A percentile compares a stretch with the other conserved stretches of the same genome.
Conservation (phyloP, 331 rosid species). For the Acacia concinna region DNA sequence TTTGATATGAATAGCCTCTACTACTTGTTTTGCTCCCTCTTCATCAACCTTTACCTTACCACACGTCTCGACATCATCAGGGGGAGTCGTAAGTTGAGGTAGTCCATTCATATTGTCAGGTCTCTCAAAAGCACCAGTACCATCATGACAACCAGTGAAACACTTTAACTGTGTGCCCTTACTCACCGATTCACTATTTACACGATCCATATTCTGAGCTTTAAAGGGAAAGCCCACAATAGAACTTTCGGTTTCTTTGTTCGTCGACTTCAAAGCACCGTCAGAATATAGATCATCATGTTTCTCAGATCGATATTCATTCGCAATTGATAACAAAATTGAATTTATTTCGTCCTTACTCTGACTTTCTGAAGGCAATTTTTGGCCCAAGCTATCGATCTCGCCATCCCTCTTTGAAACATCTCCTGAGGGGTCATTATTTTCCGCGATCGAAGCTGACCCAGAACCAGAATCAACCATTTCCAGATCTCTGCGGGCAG, state of each 20-base stretch:
- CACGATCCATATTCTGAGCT: not conserved
- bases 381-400: not conserved
- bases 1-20: not conserved
- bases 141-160: not conserved
- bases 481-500: not conserved
- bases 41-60: not conserved
- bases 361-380: not conserved
- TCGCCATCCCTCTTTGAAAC: not conserved
- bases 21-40: conserved; percentile 10
- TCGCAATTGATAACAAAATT: not conserved
- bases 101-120: conserved; percentile 19
- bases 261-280: not conserved
- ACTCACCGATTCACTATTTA: not conserved
- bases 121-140: not conserved
- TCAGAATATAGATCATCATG: not conserved
- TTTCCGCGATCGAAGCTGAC: not conserved
- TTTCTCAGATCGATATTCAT: conserved; percentile 17
- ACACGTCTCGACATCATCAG: conserved; percentile 36
- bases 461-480: conserved; percentile 7
- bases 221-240: conserved; percentile 26
- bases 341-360: not conserved
- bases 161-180: not conserved
- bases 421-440: not conserved
- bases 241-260: conserved; percentile 3
- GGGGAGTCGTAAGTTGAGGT: conserved; percentile 34